Evolutionary conservation across 495 filamentous ascomycete genomes (phyloP), one percentile per base, ranked within the genome.

Genomic region (Talaromyces wortmannii): DNA sequence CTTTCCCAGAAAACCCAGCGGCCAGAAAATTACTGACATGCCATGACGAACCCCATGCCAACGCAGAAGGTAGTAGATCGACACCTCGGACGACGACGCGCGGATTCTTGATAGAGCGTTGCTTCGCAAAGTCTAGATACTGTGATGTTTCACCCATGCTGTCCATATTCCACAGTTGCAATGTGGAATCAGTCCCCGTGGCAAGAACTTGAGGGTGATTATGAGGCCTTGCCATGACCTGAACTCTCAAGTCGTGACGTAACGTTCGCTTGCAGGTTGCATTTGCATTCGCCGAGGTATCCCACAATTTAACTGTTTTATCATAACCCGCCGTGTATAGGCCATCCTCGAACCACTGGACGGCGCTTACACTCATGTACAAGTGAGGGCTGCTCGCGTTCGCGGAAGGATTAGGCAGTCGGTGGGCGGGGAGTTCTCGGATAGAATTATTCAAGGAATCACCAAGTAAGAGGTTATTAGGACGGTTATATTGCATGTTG

Each of bases 281-380:
- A 62, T 18, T 63, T 42, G 31, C 63, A 65, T 68, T 59, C 16
- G 57, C 31, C 4, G 70, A 53, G 0, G 79, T 68, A 52, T 81
- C 72, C 89, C 91, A 97, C 7, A 90, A 66, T 53, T 91, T 90
- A 18, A 94, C 85, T 0, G 82, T 87, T 6, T 81, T 71, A 57
- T 98, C 94, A 60, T 89, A 95, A 29, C 90, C 88, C 0, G 85
- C 86, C 0, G 91, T 91, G 58, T 85, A 95, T 0, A 91, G 75
- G 4, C 70, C 70, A 5, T 77, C 64, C 17, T 79, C 80, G 33
- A 84, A 85, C 71, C 91, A 95, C 43, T 85, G 80, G 3, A 90
- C 82, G n/a, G 82, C 78, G 2, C 85, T 84, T 0, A 96, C 85
- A 2, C 88, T 95, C 54, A 83, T 83, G 57, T 87, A 95, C 0